These are phyloP conservation scores for Cyathus striatus DNA, from an alignment of 768 basidiomycete species.

Conservation along the genomic window DNA sequence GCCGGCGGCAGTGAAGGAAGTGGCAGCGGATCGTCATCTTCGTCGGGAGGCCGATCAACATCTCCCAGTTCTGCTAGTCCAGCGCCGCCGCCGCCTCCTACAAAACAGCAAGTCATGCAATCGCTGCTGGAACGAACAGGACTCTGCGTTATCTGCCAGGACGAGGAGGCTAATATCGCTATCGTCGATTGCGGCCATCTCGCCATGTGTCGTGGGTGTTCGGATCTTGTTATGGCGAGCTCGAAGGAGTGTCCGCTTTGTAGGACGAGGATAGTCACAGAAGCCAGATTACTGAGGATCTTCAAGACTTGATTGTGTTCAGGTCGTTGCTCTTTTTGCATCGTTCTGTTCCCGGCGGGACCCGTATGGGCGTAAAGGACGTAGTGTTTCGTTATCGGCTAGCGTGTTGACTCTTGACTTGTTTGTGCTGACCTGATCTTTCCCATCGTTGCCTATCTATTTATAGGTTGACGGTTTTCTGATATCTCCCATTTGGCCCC, in stretches of 20 bases:
- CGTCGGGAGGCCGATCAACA: too few species aligned
- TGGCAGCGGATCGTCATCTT: not conserved
- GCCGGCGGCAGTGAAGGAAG: not conserved
- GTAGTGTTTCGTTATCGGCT: not conserved
- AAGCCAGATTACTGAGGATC: conserved; percentile 74
- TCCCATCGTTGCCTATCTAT: too few species aligned
- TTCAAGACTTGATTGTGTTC: conserved; percentile 43
- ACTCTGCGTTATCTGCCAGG: conserved; percentile 89
- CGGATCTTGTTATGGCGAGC: conserved; percentile 73
- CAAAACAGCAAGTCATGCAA: conserved; percentile 32
- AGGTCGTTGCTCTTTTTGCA: not conserved
- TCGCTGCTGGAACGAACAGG: conserved; percentile 61
- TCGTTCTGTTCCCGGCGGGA: not conserved
- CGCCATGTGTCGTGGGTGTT: conserved; percentile 72
- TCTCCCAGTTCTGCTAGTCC: conserved; percentile 13
- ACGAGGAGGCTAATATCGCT: conserved; percentile 91
- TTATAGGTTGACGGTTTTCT: too few species aligned
- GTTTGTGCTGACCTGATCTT: too few species aligned
- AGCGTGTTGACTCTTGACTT: not conserved
- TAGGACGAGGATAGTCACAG: conserved; percentile 82
- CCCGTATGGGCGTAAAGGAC: not conserved
- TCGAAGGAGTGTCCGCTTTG: conserved; percentile 89
- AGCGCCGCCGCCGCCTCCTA: conserved; percentile 23
- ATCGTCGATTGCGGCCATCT: conserved; percentile 95
- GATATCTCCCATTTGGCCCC: too few species aligned